Conservation (phyloP, 768 basidiomycete genomes). For the Lentinula raphanica region DNA sequence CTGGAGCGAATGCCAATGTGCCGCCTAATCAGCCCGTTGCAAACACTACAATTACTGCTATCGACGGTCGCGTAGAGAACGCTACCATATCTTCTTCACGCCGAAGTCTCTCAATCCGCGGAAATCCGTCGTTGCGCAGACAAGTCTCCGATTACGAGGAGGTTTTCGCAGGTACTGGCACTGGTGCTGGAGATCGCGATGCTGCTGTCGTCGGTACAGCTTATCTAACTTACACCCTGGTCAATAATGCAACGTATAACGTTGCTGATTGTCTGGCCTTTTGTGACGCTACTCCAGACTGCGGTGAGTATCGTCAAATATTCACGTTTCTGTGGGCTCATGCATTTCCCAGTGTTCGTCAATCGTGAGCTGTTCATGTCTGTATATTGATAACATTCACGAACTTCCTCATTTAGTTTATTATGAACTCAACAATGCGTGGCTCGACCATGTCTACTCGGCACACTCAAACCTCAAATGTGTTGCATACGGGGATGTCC, state of each 20-base stretch:
- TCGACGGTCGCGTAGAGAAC: constrained; percentile 35
- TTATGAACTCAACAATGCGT: constrained; percentile 43
- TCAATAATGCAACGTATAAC: constrained; percentile 41
- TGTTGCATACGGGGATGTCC: constrained; percentile 38
- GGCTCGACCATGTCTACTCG: constrained; percentile 32
- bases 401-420: constrained; percentile 20
- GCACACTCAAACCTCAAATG: constrained; percentile 45
- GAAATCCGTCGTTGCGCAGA: constrained; percentile 9
- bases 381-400: background rate
- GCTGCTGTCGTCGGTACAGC: constrained; percentile 41
- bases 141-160: constrained; percentile 22
- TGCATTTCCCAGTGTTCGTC: constrained; percentile 32
- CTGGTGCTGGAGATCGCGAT: constrained; percentile 30
- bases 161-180: constrained; percentile 36
- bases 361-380: constrained; percentile 20
- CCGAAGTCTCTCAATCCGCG: background rate
- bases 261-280: constrained; percentile 37
- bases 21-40: constrained; percentile 31
- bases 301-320: constrained; percentile 29
- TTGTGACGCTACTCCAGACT: constrained; percentile 30
- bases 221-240: constrained; percentile 42
- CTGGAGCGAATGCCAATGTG: constrained; percentile 22
- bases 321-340: background rate
- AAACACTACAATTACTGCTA: constrained; percentile 35
- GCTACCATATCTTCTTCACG: constrained; percentile 6